Percentiles rank a stretch among this genome's conserved stretches.
These are phyloP conservation scores for Nannochloris sp. DNA, from an alignment of 139 green algal species.

Conservation along the genomic window DNA sequence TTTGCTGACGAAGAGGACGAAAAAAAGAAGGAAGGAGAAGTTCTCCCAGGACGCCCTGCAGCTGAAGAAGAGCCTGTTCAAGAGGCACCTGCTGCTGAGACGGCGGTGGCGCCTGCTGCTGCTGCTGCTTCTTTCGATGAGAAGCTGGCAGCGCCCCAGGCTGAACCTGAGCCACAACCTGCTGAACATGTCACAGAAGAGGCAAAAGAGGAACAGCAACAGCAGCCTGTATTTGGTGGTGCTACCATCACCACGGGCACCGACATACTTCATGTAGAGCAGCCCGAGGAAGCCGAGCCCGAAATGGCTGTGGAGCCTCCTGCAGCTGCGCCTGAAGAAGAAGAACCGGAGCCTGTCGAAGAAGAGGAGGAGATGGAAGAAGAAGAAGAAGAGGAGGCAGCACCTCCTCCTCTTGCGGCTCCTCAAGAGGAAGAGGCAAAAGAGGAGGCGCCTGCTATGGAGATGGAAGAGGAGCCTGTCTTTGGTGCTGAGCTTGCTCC, in stretches of 20 bases:
- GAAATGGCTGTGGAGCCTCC: not conserved
- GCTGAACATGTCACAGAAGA: no score
- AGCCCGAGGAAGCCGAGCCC: not conserved
- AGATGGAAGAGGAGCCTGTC: not conserved
- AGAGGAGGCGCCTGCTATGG: not conserved
- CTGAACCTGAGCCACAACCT: constrained; percentile 4
- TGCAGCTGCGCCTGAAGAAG: not conserved
- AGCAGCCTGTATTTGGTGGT: not conserved
- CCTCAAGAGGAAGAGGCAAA: not conserved
- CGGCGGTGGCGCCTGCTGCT: no score
- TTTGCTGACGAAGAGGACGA: not conserved
- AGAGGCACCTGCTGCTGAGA: constrained; percentile 8
- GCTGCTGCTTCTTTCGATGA: no score
- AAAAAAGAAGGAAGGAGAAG: not conserved
- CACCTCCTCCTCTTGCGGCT: not conserved
- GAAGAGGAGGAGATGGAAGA: not conserved
- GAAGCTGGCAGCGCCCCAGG: not conserved
- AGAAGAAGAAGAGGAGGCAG: not conserved
- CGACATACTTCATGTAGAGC: not conserved
- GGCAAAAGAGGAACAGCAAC: not conserved
- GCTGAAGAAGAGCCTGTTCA: not conserved
- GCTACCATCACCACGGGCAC: not conserved
- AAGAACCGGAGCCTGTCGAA: not conserved
- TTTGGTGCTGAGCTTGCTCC: no score
- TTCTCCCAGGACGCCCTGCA: not conserved